phyloP scores from a whole-genome alignment of 2,329 filamentous ascomycete genomes.

The Botrytis tulipae region DNA sequence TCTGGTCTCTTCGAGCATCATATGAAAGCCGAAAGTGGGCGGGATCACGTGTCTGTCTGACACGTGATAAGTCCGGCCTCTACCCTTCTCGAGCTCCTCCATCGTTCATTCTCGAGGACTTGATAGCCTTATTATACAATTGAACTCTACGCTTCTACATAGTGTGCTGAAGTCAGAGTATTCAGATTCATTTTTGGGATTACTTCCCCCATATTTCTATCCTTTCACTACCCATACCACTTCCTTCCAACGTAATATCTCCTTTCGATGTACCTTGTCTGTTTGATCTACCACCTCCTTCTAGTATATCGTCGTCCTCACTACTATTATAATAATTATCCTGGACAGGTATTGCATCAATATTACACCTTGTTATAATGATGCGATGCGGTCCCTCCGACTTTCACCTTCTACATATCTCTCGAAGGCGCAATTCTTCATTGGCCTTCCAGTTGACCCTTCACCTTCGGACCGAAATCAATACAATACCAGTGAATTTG shows the following conservation, averaged over 20 bases:
- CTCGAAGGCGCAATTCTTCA: not conserved
- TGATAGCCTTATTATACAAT: no score
- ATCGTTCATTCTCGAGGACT: not conserved
- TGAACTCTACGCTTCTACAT: not conserved
- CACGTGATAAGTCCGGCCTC: not conserved
- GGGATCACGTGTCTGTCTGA: fast-evolving
- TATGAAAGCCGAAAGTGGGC: slow-evolving; percentile 5
- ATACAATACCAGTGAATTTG: not conserved
- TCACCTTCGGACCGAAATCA: not conserved
- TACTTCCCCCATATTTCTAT: not conserved
- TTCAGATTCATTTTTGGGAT: not conserved
- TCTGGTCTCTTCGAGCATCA: not conserved
- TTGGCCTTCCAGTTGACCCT: not conserved
- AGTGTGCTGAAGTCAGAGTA: not conserved
- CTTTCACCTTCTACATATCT: not conserved
- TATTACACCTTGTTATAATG: not conserved
- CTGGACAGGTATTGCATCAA: not conserved
- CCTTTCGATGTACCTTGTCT: not conserved
- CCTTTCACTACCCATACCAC: not conserved
- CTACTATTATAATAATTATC: not conserved
- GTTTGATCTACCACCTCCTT: not conserved
- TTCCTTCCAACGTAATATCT: not conserved
- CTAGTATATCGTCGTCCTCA: not conserved
- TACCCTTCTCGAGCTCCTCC: not conserved
- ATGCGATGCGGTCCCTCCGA: not conserved